These are phyloP conservation scores for Fusarium nelsonii DNA, from an alignment of 2,329 filamentous ascomycete species.

Conservation along the genomic window DNA sequence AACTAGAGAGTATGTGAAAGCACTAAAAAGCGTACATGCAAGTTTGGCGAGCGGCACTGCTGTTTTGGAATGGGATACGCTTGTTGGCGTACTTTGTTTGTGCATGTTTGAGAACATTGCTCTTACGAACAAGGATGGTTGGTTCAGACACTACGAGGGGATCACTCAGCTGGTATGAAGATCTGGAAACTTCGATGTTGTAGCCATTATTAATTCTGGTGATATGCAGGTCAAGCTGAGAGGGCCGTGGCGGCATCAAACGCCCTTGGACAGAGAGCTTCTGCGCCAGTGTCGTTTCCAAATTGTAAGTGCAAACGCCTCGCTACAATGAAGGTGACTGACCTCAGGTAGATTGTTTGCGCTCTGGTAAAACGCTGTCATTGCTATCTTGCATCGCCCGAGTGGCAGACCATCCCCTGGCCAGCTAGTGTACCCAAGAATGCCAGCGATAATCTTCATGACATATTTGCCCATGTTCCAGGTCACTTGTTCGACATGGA, in stretches of 20 bases:
- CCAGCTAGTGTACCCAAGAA: background rate
- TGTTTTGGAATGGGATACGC: conserved; percentile 19
- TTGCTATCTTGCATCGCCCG: conserved; percentile 12
- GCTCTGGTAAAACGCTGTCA: conserved; percentile 9
- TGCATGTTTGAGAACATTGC: conserved; percentile 25
- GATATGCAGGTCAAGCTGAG: conserved; percentile 4
- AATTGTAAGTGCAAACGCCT: background rate
- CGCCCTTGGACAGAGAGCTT: conserved; percentile 5
- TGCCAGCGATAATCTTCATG: conserved; percentile 15
- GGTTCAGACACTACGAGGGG: conserved; percentile 23
- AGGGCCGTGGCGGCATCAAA: conserved; percentile 15
- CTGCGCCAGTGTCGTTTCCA: conserved; percentile 26
- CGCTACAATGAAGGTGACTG: accelerated
- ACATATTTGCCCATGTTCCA: conserved; percentile 20
- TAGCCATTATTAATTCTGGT: background rate
- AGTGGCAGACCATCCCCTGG: conserved; percentile 14
- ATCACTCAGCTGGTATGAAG: conserved; percentile 8
- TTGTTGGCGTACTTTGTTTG: conserved; percentile 25
- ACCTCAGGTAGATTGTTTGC: conserved; percentile 4
- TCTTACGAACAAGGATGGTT: conserved; percentile 22
- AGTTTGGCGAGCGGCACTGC: background rate
- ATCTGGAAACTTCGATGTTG: accelerated
- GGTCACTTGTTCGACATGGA: conserved; percentile 15
- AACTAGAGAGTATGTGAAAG: conserved; percentile 3
- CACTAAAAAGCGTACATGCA: background rate